Base-by-base conservation (phyloP, 495 filamentous ascomycete species). In the Penicillium ochrochloron region DNA sequence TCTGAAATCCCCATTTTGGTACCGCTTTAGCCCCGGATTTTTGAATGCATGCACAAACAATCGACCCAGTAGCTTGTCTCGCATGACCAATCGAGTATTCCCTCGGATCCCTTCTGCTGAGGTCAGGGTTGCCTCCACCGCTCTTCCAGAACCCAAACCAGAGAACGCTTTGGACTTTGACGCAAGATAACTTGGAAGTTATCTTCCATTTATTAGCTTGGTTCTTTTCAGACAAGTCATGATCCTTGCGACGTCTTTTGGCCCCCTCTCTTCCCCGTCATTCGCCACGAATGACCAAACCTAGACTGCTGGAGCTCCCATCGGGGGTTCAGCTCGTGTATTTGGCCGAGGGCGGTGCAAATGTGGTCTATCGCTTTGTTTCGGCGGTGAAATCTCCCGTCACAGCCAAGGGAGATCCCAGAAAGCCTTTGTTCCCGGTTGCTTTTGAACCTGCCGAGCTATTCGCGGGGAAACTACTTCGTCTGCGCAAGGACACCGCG, bases 291-390 rank as follows among this genome's bases (percentile, higher is more conserved):
- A 81, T 81, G 79, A 78, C 75, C 23, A 77, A 78, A 57, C 71
- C 73, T 37, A 73, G 56, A 66, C 55, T 71, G 12, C 67, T 77
- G 3, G 78, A 82, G 66, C 78, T 82, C 69, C 79, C 78, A 9
- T 41, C 41, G 60, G 78, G 76, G 63, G 71, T 76, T 70, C 75
- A 76, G 54, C 77, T 86, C 29, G 60, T 78, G 21, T 88, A 86
- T 63, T 77, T 87, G 10, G 83, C 84, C 11, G 90, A 93, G 72
- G 90, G 90, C 15, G 88, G 88, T 48, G 89, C 90, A 34, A 92
- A 93, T 71, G 77, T 87, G 52, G 87, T 92, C 70, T 93, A 89
- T 66, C 82, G 84, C 41, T 82, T 89, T 59, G 69, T 74, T 21
- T 66, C 80, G 27, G 72, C 75, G 41, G 37, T 60, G 23, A 73